Conservation (phyloP, 495 filamentous ascomycete genomes). For the Oleoguttula mirabilis region DNA sequence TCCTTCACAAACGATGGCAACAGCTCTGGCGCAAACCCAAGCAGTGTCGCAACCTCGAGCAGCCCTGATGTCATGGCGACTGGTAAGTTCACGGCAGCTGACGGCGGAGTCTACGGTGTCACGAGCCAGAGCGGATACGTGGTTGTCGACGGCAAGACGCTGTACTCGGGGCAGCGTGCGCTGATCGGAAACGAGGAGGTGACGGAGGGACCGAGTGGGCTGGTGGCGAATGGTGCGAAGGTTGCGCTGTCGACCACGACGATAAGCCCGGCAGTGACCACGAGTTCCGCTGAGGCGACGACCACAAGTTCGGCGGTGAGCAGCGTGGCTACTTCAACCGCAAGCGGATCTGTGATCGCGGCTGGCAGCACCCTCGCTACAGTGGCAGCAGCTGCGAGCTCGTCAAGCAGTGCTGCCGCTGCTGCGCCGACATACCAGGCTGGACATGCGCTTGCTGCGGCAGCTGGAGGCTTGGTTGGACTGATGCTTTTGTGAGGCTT, state of each 20-base stretch:
- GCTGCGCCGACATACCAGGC: not conserved
- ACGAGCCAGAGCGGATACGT: constrained; percentile 10
- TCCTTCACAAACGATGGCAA: no score
- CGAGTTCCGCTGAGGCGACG: not conserved
- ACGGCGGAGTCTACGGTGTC: constrained; percentile 5
- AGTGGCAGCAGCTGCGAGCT: not conserved
- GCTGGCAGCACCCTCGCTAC: not conserved
- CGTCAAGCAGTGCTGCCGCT: not conserved
- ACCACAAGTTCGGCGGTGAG: not conserved
- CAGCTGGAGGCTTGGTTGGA: constrained; percentile 3
- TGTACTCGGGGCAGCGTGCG: constrained; percentile 3
- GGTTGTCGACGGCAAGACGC: constrained; percentile 9
- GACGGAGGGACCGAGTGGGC: not conserved
- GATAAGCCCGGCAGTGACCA: not conserved
- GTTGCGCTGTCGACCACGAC: not conserved
- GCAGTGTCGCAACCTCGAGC: not conserved
- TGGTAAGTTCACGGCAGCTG: constrained; percentile 5
- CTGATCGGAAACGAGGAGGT: constrained; percentile 10
- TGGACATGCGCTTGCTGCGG: not conserved
- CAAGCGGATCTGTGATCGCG: no score
- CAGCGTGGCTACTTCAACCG: not conserved
- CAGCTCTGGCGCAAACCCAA: no score
- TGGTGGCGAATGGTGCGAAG: constrained; percentile 10
- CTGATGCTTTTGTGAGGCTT: constrained; percentile 6
- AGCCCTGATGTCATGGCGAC: not conserved